Evolutionary conservation across 2,329 filamentous ascomycete species (phyloP), one percentile per base, ranked within the genome.

Genomic region (Periconia sp.): DNA sequence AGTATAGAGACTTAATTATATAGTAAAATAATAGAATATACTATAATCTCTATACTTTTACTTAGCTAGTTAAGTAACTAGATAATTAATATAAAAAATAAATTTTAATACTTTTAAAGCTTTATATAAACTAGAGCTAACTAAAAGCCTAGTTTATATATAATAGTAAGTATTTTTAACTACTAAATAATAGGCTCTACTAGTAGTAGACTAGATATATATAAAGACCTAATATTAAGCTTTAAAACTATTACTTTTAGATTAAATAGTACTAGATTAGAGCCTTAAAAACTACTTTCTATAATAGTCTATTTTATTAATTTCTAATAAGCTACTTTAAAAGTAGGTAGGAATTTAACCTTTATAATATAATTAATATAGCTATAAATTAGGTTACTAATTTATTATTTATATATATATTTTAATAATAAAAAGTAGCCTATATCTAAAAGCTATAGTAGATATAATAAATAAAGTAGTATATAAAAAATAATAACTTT

Each of bases 201-300:
- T 25, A 35, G 15, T 16, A 26, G 10, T 35, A 36, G n/a, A n/a
- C n/a, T 35, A 35, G 18, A 24, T 35, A 15, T 25, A 25, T 41
- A 5, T 35, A 8, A 7, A 41, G 30, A n/a, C 31, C 28, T 35
- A 11, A 41, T 36, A 32, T 40, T 33, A 21, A 40, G 21, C 28
- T 40, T 32, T 10, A 9, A 18, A 4, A 40, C 22, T 22, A 41
- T 15, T 34, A 35, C 12, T 18, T 41, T 12, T 34, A 41, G 22
- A 41, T 41, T 41, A 41, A 24, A 41, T 25, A 41, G 23, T 15
- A 41, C 22, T 41, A 41, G 19, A 12, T 22, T 34, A 35, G 22
- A 17, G 19, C n/a, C 19, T 25, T 25, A 41, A 41, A 35, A 24
- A 15, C 29, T 35, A 9, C 16, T 35, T 25, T 36, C 24, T 17